Base-by-base conservation (phyloP, 2,329 filamentous ascomycete species). In the Arthrobotrys conoides region DNA sequence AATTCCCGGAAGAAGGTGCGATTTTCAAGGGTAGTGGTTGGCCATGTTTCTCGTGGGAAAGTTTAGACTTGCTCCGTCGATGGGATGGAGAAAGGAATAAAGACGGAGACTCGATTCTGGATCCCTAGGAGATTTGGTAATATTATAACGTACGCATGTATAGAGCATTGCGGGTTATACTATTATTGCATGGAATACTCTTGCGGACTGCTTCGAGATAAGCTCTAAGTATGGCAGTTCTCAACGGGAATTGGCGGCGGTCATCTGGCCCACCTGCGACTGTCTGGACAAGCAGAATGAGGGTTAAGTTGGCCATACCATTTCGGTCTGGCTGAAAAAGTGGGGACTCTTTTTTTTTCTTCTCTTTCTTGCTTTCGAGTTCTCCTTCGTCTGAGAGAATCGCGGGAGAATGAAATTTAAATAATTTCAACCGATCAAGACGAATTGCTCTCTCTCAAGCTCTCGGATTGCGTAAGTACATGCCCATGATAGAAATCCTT, bases 181-280 rank as follows among this genome's bases (percentile, higher is more conserved):
- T n/a, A 61, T 61, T 41, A 61, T 44, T 61, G 33, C 36, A 44
- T 10, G 4, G 36, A 24, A 24, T 27, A 12, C 18, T 30, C n/a
- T 44, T 24, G 10, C 27, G 49, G 64, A 20, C 49, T 57, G 36
- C 6, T 68, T 57, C 36, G 24, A 57, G 65, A 68, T 38, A 44
- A 44, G 57, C 36, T 57, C 48, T 65, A n/a, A n/a, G n/a, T n/a
- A 41, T n/a, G 30, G 10, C 18, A 48, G 44, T 66, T 57, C 55
- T 33, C 51, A 66, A 71, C 66, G 59, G 72, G 72, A 76, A 71
- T 63, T 63, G 61, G 59, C 66, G 66, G 59, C 66, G 72, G 72
- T 67, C 72, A 71, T 76, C 65, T 76, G 72, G 72, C 57, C 72
- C 72, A 76, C 72, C 46, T 41, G n/a, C n/a, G n/a, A n/a, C n/a